Conservation (phyloP, 306 rosid genomes). For the Coriaria nepalensis region DNA sequence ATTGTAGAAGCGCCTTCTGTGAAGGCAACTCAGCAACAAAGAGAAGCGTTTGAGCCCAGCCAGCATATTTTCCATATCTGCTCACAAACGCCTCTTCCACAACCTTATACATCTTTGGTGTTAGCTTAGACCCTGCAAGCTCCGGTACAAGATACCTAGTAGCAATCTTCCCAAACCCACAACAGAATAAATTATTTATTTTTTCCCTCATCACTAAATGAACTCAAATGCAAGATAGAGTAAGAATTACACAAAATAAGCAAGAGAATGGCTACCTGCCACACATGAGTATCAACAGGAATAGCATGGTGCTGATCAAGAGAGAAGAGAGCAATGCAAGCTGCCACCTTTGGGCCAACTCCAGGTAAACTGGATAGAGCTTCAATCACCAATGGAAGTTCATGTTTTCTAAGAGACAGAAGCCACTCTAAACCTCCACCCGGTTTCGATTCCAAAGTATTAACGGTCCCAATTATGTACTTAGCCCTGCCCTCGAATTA, state of each 20-base stretch:
- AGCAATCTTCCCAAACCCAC: slow-evolving; percentile 84
- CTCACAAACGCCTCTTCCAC: slow-evolving; percentile 84
- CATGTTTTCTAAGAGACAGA: slow-evolving; percentile 51
- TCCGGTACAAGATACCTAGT: slow-evolving; percentile 74
- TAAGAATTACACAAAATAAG: neutral
- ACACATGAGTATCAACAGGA: slow-evolving; percentile 92
- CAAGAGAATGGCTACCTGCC: slow-evolving; percentile 47
- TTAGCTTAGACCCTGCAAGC: slow-evolving; percentile 79
- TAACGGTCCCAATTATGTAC: slow-evolving; percentile 58
- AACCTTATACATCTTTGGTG: slow-evolving; percentile 55
- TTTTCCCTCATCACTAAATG: too few species aligned
- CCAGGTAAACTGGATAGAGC: slow-evolving; percentile 66
- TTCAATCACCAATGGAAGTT: slow-evolving; percentile 44
- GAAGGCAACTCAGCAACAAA: slow-evolving; percentile 89
- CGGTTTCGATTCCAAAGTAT: slow-evolving; percentile 45
- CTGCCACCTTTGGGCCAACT: slow-evolving; percentile 96
- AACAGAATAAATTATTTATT: too few species aligned
- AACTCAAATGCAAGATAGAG: slow-evolving; percentile 7
- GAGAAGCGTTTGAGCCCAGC: slow-evolving; percentile 92
- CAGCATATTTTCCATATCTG: slow-evolving; percentile 83
- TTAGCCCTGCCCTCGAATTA: slow-evolving; percentile 50
- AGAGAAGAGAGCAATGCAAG: slow-evolving; percentile 88
- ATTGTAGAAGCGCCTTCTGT: slow-evolving; percentile 49
- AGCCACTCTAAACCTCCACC: slow-evolving; percentile 87
- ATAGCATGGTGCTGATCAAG: slow-evolving; percentile 93